phyloP scores from a whole-genome alignment of 2,329 filamentous ascomycete genomes.

The Colletotrichum somersetense region DNA sequence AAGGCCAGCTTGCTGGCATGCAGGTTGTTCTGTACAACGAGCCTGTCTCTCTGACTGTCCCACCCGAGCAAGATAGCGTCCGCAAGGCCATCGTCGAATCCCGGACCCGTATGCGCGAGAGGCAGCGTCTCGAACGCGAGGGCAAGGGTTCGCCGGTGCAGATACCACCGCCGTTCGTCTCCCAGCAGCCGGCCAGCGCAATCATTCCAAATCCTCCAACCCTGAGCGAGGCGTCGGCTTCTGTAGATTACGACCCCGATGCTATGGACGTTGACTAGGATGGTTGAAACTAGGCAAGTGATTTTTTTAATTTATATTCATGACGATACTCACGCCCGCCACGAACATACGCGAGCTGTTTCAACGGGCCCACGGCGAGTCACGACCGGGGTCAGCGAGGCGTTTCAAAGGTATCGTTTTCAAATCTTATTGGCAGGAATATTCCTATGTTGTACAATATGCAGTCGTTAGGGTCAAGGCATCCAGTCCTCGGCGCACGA shows the following conservation, averaged over 20 bases:
- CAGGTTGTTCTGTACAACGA: conserved; percentile 88
- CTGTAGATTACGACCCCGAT: conserved; percentile 63
- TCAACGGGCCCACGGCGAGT: neutral
- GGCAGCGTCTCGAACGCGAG: conserved; percentile 55
- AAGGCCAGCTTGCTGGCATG: conserved; percentile 70
- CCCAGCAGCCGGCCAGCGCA: conserved; percentile 25
- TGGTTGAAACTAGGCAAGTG: conserved; percentile 18
- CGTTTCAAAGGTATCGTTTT: conserved; percentile 32
- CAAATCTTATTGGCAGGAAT: conserved; percentile 8
- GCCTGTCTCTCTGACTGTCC: conserved; percentile 80
- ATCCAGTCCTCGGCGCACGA: conserved; percentile 5
- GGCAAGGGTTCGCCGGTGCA: conserved; percentile 37
- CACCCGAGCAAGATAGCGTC: conserved; percentile 81
- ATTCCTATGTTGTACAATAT: conserved; percentile 24
- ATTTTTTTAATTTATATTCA: neutral
- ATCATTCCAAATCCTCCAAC: conserved; percentile 3
- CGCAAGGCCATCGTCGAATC: conserved; percentile 87
- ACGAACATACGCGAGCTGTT: neutral
- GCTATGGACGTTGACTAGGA: conserved; percentile 76
- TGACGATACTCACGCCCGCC: conserved; percentile 25
- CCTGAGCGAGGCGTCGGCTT: conserved; percentile 32
- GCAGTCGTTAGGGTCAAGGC: conserved; percentile 19
- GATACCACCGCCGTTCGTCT: conserved; percentile 40
- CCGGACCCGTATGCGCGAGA: conserved; percentile 74
- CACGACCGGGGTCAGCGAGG: conserved; percentile 12